These are phyloP conservation scores for Ogataea neopini DNA, from an alignment of 805 yeast species.

Conservation along the genomic window DNA sequence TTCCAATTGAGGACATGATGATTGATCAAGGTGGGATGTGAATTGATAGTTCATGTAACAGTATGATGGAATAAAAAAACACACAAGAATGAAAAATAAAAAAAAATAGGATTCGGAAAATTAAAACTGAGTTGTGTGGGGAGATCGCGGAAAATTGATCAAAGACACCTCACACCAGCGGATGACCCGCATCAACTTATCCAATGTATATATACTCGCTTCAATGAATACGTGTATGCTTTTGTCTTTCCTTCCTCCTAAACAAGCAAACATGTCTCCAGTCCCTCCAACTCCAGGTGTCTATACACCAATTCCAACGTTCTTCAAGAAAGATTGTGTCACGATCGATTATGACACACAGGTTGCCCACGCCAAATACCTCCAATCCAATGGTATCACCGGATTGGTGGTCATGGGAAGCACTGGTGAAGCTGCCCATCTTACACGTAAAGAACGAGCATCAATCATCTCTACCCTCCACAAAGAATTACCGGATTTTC, in stretches of 20 bases:
- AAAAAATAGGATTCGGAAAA: not conserved
- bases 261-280: slow-evolving; percentile 7
- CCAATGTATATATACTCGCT: too few relatives aligned
- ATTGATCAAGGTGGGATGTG: not conserved
- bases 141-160: not conserved
- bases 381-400: slow-evolving; percentile 44
- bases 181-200: too few relatives aligned
- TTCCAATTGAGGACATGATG: not conserved
- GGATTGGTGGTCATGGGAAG: slow-evolving; percentile 55
- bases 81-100: not conserved
- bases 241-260: too few relatives aligned
- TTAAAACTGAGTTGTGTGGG: not conserved
- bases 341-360: slow-evolving; percentile 48
- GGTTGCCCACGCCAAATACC: slow-evolving; percentile 44
- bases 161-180: slow-evolving; percentile 13
- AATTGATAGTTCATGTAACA: too few relatives aligned
- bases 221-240: too few relatives aligned
- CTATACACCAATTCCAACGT: slow-evolving; percentile 57
- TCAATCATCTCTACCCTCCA: slow-evolving; percentile 36
- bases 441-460: slow-evolving; percentile 47
- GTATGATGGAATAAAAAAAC: not conserved
- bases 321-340: slow-evolving; percentile 44
- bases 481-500: slow-evolving; percentile 40
- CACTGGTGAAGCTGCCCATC: slow-evolving; percentile 56
- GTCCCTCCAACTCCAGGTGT: slow-evolving; percentile 42